Percentiles rank a stretch among this genome's conserved stretches.
These are phyloP conservation scores for Colletotrichum paranaense DNA, from an alignment of 2,329 filamentous ascomycete genomes.

Conservation along the genomic window DNA sequence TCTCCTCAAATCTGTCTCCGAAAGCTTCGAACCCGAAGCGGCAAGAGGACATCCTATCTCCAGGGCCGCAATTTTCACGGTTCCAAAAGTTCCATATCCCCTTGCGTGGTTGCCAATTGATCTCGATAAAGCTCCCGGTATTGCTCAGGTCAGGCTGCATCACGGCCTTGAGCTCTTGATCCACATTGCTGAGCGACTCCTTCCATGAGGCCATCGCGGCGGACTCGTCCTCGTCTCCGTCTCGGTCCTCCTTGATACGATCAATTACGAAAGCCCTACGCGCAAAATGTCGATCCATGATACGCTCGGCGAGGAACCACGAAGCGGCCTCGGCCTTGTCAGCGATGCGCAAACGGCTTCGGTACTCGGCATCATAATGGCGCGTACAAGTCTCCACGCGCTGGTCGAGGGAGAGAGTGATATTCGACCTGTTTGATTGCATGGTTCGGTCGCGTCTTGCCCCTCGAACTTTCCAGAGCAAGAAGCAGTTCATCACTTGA, in stretches of 20 bases:
- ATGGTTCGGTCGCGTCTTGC: too few relatives aligned
- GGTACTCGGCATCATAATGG: background rate
- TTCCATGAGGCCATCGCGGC: background rate
- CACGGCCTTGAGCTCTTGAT: background rate
- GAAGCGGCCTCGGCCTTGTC: background rate
- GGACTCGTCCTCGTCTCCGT: too few relatives aligned
- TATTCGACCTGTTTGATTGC: too few relatives aligned
- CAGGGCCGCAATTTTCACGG: too few relatives aligned
- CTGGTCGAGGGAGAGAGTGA: background rate
- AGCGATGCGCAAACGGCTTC: background rate
- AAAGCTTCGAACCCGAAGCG: too few relatives aligned
- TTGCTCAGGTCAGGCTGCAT: too few relatives aligned
- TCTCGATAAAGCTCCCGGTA: too few relatives aligned
- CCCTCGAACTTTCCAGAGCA: too few relatives aligned
- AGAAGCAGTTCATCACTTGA: too few relatives aligned
- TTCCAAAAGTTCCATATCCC: too few relatives aligned
- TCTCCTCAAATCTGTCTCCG: background rate
- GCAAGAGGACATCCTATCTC: too few relatives aligned
- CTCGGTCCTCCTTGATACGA: background rate
- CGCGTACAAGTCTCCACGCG: background rate
- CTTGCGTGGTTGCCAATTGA: too few relatives aligned
- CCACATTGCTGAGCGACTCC: background rate
- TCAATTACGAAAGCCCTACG: background rate
- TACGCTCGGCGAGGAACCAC: constrained; percentile 14
- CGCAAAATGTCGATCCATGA: background rate